Evolutionary conservation across 1,139 yeast genomes (phyloP).

Genomic region (Kodamaea ohmeri): DNA sequence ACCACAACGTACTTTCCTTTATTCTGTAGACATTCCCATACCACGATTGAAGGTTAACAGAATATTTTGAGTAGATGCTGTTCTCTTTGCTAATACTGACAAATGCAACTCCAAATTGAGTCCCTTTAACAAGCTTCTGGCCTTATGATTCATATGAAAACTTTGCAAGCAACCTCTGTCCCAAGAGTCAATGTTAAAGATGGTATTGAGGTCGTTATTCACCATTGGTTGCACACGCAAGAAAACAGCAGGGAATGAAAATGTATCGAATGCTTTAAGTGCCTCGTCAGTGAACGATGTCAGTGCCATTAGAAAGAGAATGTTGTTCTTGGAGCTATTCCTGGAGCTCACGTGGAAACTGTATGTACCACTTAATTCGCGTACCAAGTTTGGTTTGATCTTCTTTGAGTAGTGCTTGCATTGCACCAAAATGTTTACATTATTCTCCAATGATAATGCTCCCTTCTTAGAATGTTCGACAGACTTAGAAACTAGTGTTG

Average conservation of each 20-base stretch:
- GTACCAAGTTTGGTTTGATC: slow-evolving; percentile 49
- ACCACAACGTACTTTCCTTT: too few species aligned
- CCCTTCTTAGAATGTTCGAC: slow-evolving; percentile 7
- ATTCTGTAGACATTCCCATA: too few species aligned
- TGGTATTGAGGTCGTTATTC: background rate
- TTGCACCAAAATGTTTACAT: slow-evolving; percentile 48
- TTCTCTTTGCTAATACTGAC: slow-evolving; percentile 11
- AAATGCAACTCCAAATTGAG: slow-evolving; percentile 31
- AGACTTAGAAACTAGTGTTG: slow-evolving; percentile 12
- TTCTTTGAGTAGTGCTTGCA: slow-evolving; percentile 52
- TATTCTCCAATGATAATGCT: slow-evolving; percentile 23
- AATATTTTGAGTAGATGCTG: too few species aligned
- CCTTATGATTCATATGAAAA: slow-evolving; percentile 45
- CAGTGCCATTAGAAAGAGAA: slow-evolving; percentile 54
- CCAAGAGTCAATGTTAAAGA: slow-evolving; percentile 40
- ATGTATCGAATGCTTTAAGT: slow-evolving; percentile 33
- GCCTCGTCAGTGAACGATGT: slow-evolving; percentile 60
- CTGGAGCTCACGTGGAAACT: slow-evolving; percentile 36
- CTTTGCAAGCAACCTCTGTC: slow-evolving; percentile 36
- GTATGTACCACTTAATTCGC: slow-evolving; percentile 60
- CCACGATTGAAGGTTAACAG: too few species aligned
- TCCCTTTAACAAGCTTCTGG: slow-evolving; percentile 41
- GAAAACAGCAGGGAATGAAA: slow-evolving; percentile 56
- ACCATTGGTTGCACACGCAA: slow-evolving; percentile 19
- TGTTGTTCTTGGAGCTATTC: slow-evolving; percentile 19